phyloP scores from a whole-genome alignment of 2,329 filamentous ascomycete genomes.

The Corniculantispora saksenae region DNA sequence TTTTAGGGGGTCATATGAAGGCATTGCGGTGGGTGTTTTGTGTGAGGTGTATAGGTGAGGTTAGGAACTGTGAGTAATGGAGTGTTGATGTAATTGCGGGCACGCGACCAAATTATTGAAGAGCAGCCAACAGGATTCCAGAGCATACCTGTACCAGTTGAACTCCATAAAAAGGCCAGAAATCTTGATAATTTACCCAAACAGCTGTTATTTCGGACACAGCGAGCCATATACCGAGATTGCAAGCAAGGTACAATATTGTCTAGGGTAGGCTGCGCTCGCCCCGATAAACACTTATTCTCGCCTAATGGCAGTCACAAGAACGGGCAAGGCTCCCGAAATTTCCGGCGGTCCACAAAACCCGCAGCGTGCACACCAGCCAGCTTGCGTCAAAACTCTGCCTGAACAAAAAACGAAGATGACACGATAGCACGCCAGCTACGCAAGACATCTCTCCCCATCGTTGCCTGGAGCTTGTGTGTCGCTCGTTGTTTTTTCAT shows the following conservation, averaged over 20 bases:
- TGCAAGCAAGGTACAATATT: not conserved
- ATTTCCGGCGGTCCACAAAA: constrained; percentile 19
- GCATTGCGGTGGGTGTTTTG: constrained; percentile 37
- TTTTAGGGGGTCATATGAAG: constrained; percentile 57
- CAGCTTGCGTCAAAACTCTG: constrained; percentile 17
- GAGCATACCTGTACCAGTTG: no score
- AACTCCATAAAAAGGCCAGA: no score
- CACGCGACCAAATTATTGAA: constrained; percentile 7
- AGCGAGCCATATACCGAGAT: not conserved
- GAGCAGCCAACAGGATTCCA: not conserved
- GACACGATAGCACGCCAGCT: constrained; percentile 21
- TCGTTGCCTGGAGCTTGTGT: constrained; percentile 21
- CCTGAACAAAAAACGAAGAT: constrained; percentile 19
- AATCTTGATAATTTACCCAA: not conserved
- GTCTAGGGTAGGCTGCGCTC: constrained; percentile 4
- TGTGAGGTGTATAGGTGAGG: not conserved
- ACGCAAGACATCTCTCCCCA: constrained; percentile 18
- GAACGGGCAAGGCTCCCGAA: constrained; percentile 13
- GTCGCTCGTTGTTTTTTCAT: constrained; percentile 15
- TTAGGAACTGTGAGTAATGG: not conserved
- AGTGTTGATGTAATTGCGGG: constrained; percentile 8
- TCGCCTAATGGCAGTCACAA: constrained; percentile 11
- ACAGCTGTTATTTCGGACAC: not conserved
- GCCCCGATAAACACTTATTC: constrained; percentile 12
- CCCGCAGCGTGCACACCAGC: constrained; percentile 4